These are phyloP conservation scores for Fennellomyces sp. DNA, from an alignment of 371 early-diverging fungal species.

Conservation along the genomic window DNA sequence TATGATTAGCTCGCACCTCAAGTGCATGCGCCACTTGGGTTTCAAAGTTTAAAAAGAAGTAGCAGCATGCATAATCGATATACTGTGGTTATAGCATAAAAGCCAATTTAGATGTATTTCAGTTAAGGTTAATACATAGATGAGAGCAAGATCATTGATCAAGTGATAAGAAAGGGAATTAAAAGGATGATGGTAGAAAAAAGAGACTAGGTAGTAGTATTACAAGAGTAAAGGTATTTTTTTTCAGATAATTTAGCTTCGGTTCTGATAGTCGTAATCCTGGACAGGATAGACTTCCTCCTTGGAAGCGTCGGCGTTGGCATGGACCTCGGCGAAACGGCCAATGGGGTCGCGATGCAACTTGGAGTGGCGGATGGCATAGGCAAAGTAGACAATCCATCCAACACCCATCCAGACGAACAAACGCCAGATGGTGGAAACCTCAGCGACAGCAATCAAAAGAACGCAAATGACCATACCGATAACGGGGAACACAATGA, in stretches of 20 bases:
- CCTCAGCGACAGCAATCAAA: conserved; percentile 66
- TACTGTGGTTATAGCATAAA: not conserved
- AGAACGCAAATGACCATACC: conserved; percentile 64
- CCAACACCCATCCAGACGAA: conserved; percentile 77
- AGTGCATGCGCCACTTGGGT: conserved; percentile 91
- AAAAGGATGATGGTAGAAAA: too few species aligned
- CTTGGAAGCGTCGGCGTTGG: not conserved
- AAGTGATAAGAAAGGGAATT: not conserved
- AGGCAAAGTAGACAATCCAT: conserved; percentile 67
- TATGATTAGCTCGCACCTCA: conserved; percentile 85
- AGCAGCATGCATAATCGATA: too few species aligned
- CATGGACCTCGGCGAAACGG: conserved; percentile 28
- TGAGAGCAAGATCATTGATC: not conserved
- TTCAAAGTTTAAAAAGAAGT: conserved; percentile 87
- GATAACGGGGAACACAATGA: conserved; percentile 58
- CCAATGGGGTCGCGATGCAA: conserved; percentile 43
- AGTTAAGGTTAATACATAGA: not conserved
- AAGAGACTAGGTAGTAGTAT: not conserved
- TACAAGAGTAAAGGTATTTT: not conserved
- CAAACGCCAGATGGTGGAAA: conserved; percentile 58
- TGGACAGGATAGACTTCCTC: conserved; percentile 9
- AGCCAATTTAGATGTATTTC: not conserved
- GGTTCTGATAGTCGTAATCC: conserved; percentile 14
- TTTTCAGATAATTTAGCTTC: not conserved
- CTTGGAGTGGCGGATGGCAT: conserved; percentile 66